A percentile compares a stretch with the other conserved stretches of the same genome.
These are phyloP conservation scores for Juncus inflexus DNA, from an alignment of 176 grass and related monocot genomes.

Conservation along the genomic window DNA sequence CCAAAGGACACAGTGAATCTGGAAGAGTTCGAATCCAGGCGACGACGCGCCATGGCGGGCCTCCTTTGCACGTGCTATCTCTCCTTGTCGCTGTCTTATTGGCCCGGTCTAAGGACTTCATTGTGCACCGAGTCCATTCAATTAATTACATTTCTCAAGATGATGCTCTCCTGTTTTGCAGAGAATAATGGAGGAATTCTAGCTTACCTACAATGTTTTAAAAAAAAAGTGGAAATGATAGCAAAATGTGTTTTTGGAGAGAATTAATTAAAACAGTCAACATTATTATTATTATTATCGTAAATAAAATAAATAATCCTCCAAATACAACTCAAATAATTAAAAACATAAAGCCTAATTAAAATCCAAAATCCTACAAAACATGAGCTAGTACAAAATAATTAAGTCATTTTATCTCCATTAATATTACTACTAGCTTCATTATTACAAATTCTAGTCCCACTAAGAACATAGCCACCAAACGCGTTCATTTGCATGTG, in stretches of 20 bases:
- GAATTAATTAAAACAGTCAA: neutral
- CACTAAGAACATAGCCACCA: conserved; percentile 83
- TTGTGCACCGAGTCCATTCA: neutral
- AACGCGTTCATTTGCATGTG: conserved; percentile 94
- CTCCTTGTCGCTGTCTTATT: conserved; percentile 4
- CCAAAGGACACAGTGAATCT: too few species aligned
- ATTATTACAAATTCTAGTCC: conserved; percentile 44
- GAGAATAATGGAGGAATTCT: neutral
- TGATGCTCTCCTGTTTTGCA: neutral
- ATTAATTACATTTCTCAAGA: conserved; percentile 2
- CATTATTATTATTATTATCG: too few species aligned
- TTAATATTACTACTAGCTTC: conserved; percentile 18
- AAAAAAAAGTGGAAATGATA: neutral
- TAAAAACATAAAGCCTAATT: too few species aligned
- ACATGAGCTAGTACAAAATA: neutral
- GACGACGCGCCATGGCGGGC: conserved; percentile 20
- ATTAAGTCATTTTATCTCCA: conserved; percentile 24
- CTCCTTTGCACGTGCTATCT: conserved; percentile 2
- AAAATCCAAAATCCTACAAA: too few species aligned
- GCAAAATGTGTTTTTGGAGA: neutral
- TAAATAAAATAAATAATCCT: too few species aligned
- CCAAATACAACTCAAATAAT: too few species aligned
- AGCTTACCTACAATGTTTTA: neutral
- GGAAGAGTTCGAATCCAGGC: conserved; percentile 5
- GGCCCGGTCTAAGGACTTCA: conserved; percentile 5